Evolutionary conservation across 176 grass and related monocot genomes (phyloP).

Genomic region (Urochloa ruziziensis): DNA sequence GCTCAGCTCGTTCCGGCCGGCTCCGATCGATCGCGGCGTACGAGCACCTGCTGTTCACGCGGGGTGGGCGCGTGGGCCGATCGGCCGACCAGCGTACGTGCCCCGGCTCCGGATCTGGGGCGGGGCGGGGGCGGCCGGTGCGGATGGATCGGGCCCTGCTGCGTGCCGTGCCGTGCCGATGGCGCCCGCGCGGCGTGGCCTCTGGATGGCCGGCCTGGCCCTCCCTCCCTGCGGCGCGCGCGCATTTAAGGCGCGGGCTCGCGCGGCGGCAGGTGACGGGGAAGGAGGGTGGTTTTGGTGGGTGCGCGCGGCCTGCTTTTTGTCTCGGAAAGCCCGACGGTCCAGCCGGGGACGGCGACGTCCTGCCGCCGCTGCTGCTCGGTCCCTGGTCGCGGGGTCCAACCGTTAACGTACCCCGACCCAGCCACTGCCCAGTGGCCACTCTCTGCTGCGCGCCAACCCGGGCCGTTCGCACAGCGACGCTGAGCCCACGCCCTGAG

Average conservation of each 20-base stretch:
- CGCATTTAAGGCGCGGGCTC: slow-evolving; percentile 12
- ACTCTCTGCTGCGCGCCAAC: too few species aligned
- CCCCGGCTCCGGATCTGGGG: slow-evolving; percentile 18
- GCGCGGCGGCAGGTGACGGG: background rate
- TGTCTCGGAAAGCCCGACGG: slow-evolving; percentile 41
- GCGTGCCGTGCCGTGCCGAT: background rate
- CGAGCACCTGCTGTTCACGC: background rate
- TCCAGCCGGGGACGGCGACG: slow-evolving; percentile 48
- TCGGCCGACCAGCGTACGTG: slow-evolving; percentile 29
- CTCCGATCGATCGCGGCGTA: too few species aligned
- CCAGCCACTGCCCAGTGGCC: background rate
- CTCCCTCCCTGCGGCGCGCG: background rate
- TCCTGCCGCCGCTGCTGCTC: slow-evolving; percentile 40
- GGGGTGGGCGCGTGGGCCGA: background rate
- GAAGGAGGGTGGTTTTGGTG: background rate
- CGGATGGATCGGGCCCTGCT: background rate
- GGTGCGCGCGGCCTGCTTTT: slow-evolving; percentile 38
- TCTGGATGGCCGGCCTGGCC: background rate
- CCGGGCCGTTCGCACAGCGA: background rate
- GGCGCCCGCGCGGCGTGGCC: too few species aligned
- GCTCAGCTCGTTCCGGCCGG: too few species aligned
- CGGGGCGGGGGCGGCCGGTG: slow-evolving; percentile 3
- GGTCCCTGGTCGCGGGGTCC: slow-evolving; percentile 30
- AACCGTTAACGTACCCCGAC: background rate
- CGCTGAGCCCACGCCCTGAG: too few species aligned